Conservation (phyloP, 1,284 basidiomycete genomes). For the Singerocomus rubriflavus region DNA sequence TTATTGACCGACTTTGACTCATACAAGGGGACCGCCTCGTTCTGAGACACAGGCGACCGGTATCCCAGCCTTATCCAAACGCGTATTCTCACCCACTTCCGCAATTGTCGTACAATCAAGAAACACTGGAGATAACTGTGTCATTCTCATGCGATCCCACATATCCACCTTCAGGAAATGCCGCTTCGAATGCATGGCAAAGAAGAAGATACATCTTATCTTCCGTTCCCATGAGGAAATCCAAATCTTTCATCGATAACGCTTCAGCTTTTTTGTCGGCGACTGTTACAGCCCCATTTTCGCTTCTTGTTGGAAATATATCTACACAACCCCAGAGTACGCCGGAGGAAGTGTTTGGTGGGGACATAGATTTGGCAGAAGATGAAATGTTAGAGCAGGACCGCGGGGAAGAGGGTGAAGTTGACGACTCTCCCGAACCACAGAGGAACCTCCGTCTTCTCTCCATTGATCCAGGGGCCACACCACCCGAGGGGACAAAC, state of each 20-base stretch:
- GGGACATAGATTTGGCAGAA: slow-evolving; percentile 67
- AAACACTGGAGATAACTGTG: slow-evolving; percentile 57
- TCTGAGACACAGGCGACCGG: slow-evolving; percentile 69
- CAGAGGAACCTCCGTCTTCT: slow-evolving; percentile 43
- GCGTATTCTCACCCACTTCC: slow-evolving; percentile 72
- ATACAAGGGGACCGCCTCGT: slow-evolving; percentile 56
- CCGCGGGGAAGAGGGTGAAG: slow-evolving; percentile 68
- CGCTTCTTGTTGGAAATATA: slow-evolving; percentile 43
- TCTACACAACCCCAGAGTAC: slow-evolving; percentile 40
- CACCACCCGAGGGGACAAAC: slow-evolving; percentile 18
- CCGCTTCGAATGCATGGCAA: slow-evolving; percentile 48
- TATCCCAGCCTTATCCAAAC: slow-evolving; percentile 73
- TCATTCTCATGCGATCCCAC: slow-evolving; percentile 60
- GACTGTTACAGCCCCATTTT: slow-evolving; percentile 49
- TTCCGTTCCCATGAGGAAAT: slow-evolving; percentile 61
- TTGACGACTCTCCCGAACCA: slow-evolving; percentile 64
- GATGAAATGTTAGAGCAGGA: slow-evolving; percentile 76
- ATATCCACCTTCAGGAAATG: slow-evolving; percentile 43
- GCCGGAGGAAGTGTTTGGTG: slow-evolving; percentile 62
- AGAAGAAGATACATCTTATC: slow-evolving; percentile 58
- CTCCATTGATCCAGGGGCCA: slow-evolving; percentile 18
- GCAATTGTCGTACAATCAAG: slow-evolving; percentile 55
- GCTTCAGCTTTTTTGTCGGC: slow-evolving; percentile 61
- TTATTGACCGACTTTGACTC: slow-evolving; percentile 7
- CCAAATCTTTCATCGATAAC: slow-evolving; percentile 64